Evolutionary conservation across 768 basidiomycete genomes (phyloP), one percentile per base, ranked within the genome.

Genomic region (Amanita brunnescens): DNA sequence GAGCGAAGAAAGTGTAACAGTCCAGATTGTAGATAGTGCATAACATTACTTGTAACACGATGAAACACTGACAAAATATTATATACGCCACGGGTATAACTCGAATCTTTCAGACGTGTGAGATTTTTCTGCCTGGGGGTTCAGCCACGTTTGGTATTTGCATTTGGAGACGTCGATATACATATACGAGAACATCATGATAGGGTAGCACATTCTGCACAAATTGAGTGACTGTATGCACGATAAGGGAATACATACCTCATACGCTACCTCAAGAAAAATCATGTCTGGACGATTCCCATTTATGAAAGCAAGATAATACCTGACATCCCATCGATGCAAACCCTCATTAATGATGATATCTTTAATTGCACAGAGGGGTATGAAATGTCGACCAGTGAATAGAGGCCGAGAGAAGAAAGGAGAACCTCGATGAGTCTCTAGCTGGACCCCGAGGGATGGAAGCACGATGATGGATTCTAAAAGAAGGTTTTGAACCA

Each of bases 281-380:
- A 69, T 60, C 0, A 58, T 53, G 13, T 62, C 66, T 14, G 55
- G 55, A 23, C 51, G 54, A 26, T 67, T 61, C 30, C 62, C 59
- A 26, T 69, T 67, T 18, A 82, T 57, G 21, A 71, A 73, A 12
- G 74, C 81, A 7, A 89, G 67, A 59, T 85, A 88, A 59, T 79
- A 87, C 13, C 79, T 73, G 18, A 89, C 74, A 62, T 85, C 71
- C 87, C 87, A 91, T 42, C 85, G 65, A 9, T 65, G 71, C 13
- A 90, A 62, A 1, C 81, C 87, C 62, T 91, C 89, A 57, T 88
- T 84, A 49, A 91, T 82, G 24, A 89, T 57, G 39, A 85, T 69
- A 51, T 87, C 85, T 47, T 75, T 71, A 16, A 90, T 63, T 1
- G 62, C 56, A 0, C 70, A 61, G 24, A 75, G 61, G 6, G 84